Percentiles rank a stretch among this genome's conserved stretches.
Evolutionary conservation across 2,329 filamentous ascomycete species (phyloP).

Genomic region (Clonostachys byssicola): DNA sequence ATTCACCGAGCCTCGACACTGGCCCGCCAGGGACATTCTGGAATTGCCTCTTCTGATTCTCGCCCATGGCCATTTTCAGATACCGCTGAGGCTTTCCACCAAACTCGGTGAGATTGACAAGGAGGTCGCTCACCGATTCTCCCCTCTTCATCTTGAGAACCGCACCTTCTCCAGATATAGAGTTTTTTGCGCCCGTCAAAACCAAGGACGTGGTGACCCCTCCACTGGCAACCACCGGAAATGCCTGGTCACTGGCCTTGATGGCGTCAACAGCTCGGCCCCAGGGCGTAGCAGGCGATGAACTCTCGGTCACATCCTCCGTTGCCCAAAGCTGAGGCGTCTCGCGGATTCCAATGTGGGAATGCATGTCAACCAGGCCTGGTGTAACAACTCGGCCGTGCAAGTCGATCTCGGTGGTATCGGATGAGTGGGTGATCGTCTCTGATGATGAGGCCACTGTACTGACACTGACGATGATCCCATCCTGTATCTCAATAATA

Average conservation of each 20-base stretch:
- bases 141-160: slow-evolving; percentile 13
- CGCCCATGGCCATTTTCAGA: slow-evolving; percentile 41
- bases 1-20: background rate
- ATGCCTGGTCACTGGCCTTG: slow-evolving; percentile 1
- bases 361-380: slow-evolving; percentile 40
- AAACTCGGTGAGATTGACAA: slow-evolving; percentile 20
- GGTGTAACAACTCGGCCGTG: slow-evolving; percentile 33
- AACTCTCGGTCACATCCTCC: background rate
- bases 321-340: background rate
- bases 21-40: background rate
- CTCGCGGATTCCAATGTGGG: slow-evolving; percentile 25
- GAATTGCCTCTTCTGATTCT: slow-evolving; percentile 26
- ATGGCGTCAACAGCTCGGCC: slow-evolving; percentile 16
- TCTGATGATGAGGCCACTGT: background rate
- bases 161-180: slow-evolving; percentile 33
- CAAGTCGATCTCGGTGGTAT: slow-evolving; percentile 19
- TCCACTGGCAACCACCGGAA: slow-evolving; percentile 36
- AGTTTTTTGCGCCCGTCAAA: slow-evolving; percentile 35
- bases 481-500: background rate
- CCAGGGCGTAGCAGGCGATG: slow-evolving; percentile 24
- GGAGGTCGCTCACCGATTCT: slow-evolving; percentile 10
- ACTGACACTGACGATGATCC: background rate
- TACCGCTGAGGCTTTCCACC: slow-evolving; percentile 15
- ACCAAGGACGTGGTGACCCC: slow-evolving; percentile 40
- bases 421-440: background rate